Base-by-base conservation (phyloP, 257 asterid genomes). In the Solanum boliviense region DNA sequence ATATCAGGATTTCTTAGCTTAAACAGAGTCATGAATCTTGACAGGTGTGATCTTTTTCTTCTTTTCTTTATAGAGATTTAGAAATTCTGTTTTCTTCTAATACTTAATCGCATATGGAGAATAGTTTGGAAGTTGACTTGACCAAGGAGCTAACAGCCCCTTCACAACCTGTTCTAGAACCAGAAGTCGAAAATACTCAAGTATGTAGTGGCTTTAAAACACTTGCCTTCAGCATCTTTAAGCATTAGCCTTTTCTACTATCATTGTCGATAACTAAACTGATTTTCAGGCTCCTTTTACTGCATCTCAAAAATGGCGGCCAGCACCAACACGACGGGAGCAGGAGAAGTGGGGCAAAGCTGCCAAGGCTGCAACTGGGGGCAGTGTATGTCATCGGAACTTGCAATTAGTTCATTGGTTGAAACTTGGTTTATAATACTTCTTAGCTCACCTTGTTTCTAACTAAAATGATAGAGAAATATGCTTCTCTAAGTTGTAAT, bases 311-410 rank as follows among this genome's bases (percentile, higher is more conserved):
- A 95, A 34, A 93, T 97, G 99, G 98, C 94, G 93, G 88, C 91
- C 95, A 35, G 98, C 98, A 82, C 99, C 99, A 83, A 95, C 99
- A 85, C 93, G 98, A 10, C 98, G 98, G 21, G 98, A 97, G 93
- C 98, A 89, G 92, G 98, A 95, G 72, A 95, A 95, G 93, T 95
- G 99, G 99, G 95, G 91, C 84, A 92, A 93, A 94, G 99, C 98
- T 86, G 31, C 91, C 65, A 95, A 94, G 93, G 98, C 98, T 86
- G 95, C 98, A 88, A 97, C 96, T 7, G 98, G 98, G 87, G 99
- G 99, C 93, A 95, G 95, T 82, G 99, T 97, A 93, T 25, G 98
- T 87, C 85, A 32, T 89, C 7, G 11, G 5, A 82, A 3, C 71
- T 82, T 82, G 31, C 20, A 31, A 48, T 82, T 31, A 29, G 86